Base-by-base conservation (phyloP, 2,329 filamentous ascomycete genomes). In the Penicillium sp. region DNA sequence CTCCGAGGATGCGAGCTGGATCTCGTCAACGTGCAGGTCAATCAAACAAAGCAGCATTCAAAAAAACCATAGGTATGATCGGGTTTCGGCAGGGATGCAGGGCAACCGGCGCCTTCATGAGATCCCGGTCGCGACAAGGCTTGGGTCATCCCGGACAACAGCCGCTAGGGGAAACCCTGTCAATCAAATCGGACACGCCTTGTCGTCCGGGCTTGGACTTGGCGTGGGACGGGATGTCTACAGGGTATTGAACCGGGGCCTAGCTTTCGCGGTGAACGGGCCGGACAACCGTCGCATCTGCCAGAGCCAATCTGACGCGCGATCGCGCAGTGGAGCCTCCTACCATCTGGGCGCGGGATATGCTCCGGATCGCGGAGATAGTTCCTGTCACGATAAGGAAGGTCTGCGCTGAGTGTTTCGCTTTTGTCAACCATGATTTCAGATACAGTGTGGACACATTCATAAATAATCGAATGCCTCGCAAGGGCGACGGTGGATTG, bases 321-420 rank as follows among this genome's bases (percentile, higher is more conserved):
- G 35, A 49, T 44, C 27, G 29, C n/a, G 45, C 14, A 39, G 55
- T 58, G 62, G 60, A 60, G 60, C 55, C 46, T 46, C 51, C 48
- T 25, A 64, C 63, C 50, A 48, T 66, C 51, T 65, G 33, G 64
- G 59, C 54, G 52, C 64, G 64, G 64, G 49, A 50, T 46, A 43
- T 49, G 44, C 63, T 67, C 63, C 64, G 60, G 56, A 45, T 58
- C 55, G 63, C 64, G 64, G 64, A 67, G 64, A 60, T 62, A 35
- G 33, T 58, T 66, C 64, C 64, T 67, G 59, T 61, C 63, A 64
- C 62, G 59, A 65, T 62, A 60, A 59, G 64, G 64, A 66, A 64
- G 60, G 58, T 61, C 39, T 48, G 27, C 4, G 27, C 52, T 43
- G 45, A 50, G 49, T 54, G 25, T 39, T 42, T 54, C 6, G 14